Conservation (phyloP, 106 monocot species). For the Cymbidium sinense region DNA sequence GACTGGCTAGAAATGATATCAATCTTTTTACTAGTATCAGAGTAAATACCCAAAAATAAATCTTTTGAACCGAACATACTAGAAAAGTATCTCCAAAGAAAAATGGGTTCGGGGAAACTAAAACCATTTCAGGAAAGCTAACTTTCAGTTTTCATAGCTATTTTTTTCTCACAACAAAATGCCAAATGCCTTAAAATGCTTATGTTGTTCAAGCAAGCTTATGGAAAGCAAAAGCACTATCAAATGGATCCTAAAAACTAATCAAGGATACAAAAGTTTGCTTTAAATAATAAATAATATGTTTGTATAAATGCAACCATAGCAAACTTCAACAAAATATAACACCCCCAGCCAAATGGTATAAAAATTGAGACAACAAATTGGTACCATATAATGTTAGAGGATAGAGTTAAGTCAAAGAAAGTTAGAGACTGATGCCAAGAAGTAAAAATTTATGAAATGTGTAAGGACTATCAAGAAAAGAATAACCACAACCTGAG, state of each 20-base stretch:
- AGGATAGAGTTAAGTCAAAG: not conserved
- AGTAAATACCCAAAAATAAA: not conserved
- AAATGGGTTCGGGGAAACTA: conserved; percentile 30
- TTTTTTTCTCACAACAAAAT: too few species aligned
- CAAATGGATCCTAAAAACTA: not conserved
- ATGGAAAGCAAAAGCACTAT: not conserved
- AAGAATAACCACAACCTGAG: too few species aligned
- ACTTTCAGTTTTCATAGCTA: too few species aligned
- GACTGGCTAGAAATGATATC: not conserved
- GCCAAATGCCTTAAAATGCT: not conserved
- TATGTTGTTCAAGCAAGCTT: not conserved
- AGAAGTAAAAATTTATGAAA: not conserved
- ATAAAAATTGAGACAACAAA: not conserved
- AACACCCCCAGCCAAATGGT: not conserved
- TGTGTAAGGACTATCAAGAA: too few species aligned
- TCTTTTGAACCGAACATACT: not conserved
- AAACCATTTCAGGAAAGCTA: not conserved
- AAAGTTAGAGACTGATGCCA: not conserved
- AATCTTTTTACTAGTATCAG: not conserved
- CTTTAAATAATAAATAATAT: not conserved
- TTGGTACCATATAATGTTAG: not conserved
- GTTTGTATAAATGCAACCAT: not conserved
- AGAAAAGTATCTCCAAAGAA: not conserved
- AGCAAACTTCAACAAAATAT: not conserved
- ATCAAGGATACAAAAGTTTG: not conserved